Percentiles rank a stretch among this genome's conserved stretches.
Conservation (phyloP, 495 filamentous ascomycete species). For the Hypoxylon rickii region DNA sequence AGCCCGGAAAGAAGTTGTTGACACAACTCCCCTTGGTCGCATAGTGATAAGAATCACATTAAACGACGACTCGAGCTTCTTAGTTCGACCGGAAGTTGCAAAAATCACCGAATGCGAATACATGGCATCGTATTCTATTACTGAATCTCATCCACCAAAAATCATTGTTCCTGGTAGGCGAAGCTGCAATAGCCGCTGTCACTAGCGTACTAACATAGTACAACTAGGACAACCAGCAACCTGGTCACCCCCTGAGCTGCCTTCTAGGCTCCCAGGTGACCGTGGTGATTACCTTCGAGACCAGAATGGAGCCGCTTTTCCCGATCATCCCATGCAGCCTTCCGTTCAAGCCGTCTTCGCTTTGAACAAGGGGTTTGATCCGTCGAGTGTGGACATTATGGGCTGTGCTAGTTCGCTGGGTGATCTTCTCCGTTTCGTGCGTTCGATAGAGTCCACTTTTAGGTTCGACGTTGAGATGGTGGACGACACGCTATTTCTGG, state of each 20-base stretch:
- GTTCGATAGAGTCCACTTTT: slow-evolving; percentile 51
- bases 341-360: slow-evolving; percentile 51
- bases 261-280: slow-evolving; percentile 52
- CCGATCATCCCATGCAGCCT: slow-evolving; percentile 62
- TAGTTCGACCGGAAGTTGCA: slow-evolving; percentile 5
- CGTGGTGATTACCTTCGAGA: slow-evolving; percentile 62
- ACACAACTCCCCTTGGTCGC: slow-evolving; percentile 16
- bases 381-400: slow-evolving; percentile 60
- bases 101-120: slow-evolving; percentile 42
- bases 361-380: slow-evolving; percentile 29
- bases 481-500: slow-evolving; percentile 65
- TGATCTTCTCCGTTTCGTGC: slow-evolving; percentile 56
- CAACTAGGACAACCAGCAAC: slow-evolving; percentile 57
- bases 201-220: slow-evolving; percentile 1
- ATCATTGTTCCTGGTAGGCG: slow-evolving; percentile 62
- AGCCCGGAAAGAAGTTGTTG: not conserved
- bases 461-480: slow-evolving; percentile 64
- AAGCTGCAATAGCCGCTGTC: too few species aligned
- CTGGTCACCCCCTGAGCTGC: slow-evolving; percentile 58
- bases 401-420: slow-evolving; percentile 66
- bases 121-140: slow-evolving; percentile 62
- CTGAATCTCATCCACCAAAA: slow-evolving; percentile 41
- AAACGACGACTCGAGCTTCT: not conserved
- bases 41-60: slow-evolving; percentile 21
- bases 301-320: slow-evolving; percentile 62